These are phyloP conservation scores for Xylaria sp. DNA, from an alignment of 2,329 filamentous ascomycete genomes.

Conservation along the genomic window DNA sequence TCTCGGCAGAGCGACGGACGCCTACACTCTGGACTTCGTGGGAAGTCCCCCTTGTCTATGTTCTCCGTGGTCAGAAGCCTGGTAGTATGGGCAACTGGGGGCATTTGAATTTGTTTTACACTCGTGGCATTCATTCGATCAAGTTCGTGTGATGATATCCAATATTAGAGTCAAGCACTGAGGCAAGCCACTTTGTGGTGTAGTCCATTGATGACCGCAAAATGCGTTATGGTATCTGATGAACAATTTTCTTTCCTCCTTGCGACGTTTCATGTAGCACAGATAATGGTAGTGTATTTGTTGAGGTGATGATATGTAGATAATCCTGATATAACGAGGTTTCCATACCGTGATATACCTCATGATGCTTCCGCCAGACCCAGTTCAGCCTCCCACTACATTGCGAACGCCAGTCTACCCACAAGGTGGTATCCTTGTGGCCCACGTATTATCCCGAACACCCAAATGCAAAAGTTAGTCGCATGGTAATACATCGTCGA, in stretches of 20 bases:
- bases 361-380: neutral
- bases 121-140: neutral
- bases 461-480: conserved; percentile 7
- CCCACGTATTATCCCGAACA: conserved; percentile 19
- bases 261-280: neutral
- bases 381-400: neutral
- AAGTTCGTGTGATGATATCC: conserved; percentile 88
- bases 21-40: conserved; percentile 40
- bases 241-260: conserved; percentile 34
- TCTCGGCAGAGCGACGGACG: conserved; percentile 33
- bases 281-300: neutral
- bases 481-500: neutral
- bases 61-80: conserved; percentile 22
- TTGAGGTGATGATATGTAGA: neutral
- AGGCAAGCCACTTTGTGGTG: conserved; percentile 54
- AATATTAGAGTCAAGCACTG: conserved; percentile 99
- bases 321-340: neutral
- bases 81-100: conserved; percentile 9
- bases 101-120: neutral
- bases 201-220: conserved; percentile 48
- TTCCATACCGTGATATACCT: neutral
- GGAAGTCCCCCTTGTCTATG: conserved; percentile 30
- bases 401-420: neutral
- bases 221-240: conserved; percentile 56
- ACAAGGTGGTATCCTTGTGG: conserved; percentile 15